These are phyloP conservation scores for Edaphochlamys debaryana DNA, from an alignment of 139 green algal genomes.

Conservation along the genomic window DNA sequence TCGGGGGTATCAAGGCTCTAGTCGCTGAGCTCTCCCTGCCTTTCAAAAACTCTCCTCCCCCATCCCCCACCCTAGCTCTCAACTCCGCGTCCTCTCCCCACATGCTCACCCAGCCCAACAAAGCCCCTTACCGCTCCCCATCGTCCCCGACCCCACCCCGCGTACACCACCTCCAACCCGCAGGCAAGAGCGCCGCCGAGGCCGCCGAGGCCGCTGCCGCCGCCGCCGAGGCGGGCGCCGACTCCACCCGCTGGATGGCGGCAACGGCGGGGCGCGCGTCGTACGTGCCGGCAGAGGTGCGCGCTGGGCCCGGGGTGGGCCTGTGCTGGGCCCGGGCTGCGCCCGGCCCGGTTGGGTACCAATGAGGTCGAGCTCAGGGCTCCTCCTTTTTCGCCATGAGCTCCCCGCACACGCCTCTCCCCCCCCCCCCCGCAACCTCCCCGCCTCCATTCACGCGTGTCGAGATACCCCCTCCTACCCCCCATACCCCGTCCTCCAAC, in stretches of 20 bases:
- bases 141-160: neutral
- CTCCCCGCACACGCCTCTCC: no score
- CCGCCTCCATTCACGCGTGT: no score
- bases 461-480: no score
- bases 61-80: neutral
- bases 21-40: neutral
- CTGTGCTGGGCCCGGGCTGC: no score
- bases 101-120: neutral
- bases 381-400: no score
- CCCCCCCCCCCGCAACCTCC: no score
- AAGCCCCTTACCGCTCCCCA: neutral
- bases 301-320: no score
- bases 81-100: neutral
- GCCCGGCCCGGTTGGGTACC: no score
- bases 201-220: constrained; percentile 46
- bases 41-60: neutral
- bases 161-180: neutral
- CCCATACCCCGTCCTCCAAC: no score
- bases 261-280: constrained; percentile 67
- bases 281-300: constrained; percentile 70
- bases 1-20: neutral
- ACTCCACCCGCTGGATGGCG: constrained; percentile 70
- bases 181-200: neutral
- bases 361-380: no score
- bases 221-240: constrained; percentile 70